Percentiles rank a stretch among this genome's conserved stretches.
Conservation (phyloP, 768 basidiomycete genomes). For the Termitomyces sp. region DNA sequence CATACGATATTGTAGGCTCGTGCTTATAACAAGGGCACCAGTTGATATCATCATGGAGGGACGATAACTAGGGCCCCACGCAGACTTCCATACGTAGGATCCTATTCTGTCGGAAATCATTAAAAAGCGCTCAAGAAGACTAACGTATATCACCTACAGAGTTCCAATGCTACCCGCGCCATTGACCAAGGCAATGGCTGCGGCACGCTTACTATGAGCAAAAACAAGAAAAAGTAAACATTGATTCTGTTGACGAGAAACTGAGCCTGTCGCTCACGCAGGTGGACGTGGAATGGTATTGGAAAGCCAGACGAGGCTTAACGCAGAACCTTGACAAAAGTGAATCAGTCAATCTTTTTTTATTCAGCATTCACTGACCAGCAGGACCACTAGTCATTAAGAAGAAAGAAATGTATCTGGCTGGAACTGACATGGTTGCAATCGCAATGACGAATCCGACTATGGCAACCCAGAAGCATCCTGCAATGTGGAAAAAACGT, state of each 20-base stretch:
- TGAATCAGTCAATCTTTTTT: neutral
- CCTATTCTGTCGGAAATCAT: slow-evolving; percentile 34
- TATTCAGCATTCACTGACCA: slow-evolving; percentile 14
- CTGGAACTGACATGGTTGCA: slow-evolving; percentile 42
- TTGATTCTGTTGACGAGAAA: neutral
- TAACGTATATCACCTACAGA: slow-evolving; percentile 30
- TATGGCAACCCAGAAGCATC: slow-evolving; percentile 53
- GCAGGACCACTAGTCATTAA: slow-evolving; percentile 53
- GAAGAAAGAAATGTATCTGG: slow-evolving; percentile 59
- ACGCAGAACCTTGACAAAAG: slow-evolving; percentile 26
- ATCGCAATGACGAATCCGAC: slow-evolving; percentile 56
- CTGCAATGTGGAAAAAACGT: slow-evolving; percentile 54
- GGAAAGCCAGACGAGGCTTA: slow-evolving; percentile 57
- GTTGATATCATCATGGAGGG: slow-evolving; percentile 50
- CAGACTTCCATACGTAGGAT: slow-evolving; percentile 52
- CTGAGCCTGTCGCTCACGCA: slow-evolving; percentile 24
- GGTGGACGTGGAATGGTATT: slow-evolving; percentile 60
- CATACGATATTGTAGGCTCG: slow-evolving; percentile 18
- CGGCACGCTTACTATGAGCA: slow-evolving; percentile 37
- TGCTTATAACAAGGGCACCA: slow-evolving; percentile 24
- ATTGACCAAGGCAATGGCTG: slow-evolving; percentile 58
- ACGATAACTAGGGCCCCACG: slow-evolving; percentile 56
- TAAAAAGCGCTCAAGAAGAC: neutral
- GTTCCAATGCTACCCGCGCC: slow-evolving; percentile 51
- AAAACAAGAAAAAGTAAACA: neutral